A percentile compares a stretch with the other conserved stretches of the same genome.
These are phyloP conservation scores for Coemansia javaensis DNA, from an alignment of 192 early-diverging fungal genomes.

Conservation along the genomic window DNA sequence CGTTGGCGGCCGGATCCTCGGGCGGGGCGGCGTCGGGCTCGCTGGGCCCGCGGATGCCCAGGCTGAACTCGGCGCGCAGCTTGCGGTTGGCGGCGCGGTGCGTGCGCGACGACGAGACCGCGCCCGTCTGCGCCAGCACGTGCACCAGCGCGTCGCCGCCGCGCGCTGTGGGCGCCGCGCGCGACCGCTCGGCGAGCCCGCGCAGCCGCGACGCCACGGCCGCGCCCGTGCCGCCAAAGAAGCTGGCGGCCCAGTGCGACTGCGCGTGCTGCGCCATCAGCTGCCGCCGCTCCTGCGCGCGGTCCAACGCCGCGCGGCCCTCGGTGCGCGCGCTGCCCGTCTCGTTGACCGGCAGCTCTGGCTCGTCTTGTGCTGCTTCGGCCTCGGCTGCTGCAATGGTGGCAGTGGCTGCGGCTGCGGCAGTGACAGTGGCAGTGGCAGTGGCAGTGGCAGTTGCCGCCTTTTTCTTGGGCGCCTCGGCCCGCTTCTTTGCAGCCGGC, in stretches of 20 bases:
- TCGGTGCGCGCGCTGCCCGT: slow-evolving; percentile 82
- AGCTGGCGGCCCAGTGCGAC: slow-evolving; percentile 48
- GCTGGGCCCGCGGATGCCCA: slow-evolving; percentile 57
- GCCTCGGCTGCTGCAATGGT: too few relatives aligned
- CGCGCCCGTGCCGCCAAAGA: slow-evolving; percentile 45
- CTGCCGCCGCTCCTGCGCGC: slow-evolving; percentile 62
- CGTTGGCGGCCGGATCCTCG: slow-evolving; percentile 6
- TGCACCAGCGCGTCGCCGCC: slow-evolving; percentile 27
- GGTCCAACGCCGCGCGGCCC: slow-evolving; percentile 67
- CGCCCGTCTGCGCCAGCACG: slow-evolving; percentile 37
- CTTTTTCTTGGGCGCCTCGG: too few relatives aligned
- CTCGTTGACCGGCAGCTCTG: slow-evolving; percentile 45
- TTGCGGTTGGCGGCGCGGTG: slow-evolving; percentile 65
- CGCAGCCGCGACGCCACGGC: slow-evolving; percentile 47
- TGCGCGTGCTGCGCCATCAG: slow-evolving; percentile 53
- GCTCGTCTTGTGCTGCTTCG: background rate
- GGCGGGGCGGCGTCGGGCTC: too few relatives aligned
- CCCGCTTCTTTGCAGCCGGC: too few relatives aligned
- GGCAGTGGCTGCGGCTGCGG: too few relatives aligned
- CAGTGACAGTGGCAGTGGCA: too few relatives aligned
- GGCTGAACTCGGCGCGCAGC: slow-evolving; percentile 52
- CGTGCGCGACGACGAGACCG: slow-evolving; percentile 57
- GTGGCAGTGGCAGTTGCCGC: too few relatives aligned
- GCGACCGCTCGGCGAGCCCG: slow-evolving; percentile 17
- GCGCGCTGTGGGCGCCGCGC: slow-evolving; percentile 9